Evolutionary conservation across 2,329 filamentous ascomycete species (phyloP).

Genomic region (Ceratocystis colombiana): DNA sequence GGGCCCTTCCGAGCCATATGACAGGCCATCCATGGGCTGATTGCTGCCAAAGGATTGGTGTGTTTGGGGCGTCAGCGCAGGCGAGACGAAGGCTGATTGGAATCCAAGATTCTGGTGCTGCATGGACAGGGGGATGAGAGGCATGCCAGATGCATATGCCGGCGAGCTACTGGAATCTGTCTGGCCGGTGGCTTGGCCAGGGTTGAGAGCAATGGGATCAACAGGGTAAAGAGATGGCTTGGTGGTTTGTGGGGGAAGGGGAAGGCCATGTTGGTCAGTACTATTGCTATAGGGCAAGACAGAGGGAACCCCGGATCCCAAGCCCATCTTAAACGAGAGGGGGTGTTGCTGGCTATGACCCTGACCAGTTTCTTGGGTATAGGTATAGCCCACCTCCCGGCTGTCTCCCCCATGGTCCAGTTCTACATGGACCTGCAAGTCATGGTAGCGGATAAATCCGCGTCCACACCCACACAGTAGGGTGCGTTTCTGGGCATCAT

Average conservation of each 20-base stretch:
- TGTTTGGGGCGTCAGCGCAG: not conserved
- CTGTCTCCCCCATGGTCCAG: slow-evolving; percentile 28
- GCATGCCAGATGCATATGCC: slow-evolving; percentile 1
- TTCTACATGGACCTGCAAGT: slow-evolving; percentile 40
- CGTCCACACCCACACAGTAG: slow-evolving; percentile 40
- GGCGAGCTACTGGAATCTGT: not conserved
- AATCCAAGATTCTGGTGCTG: slow-evolving; percentile 2
- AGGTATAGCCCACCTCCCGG: not conserved
- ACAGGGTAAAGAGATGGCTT: not conserved
- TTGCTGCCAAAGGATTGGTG: not conserved
- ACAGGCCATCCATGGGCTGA: not conserved
- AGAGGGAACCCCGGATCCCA: not conserved
- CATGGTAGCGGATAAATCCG: slow-evolving; percentile 42
- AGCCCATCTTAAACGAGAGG: not conserved
- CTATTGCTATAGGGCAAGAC: not conserved
- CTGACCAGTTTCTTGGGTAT: too few relatives aligned
- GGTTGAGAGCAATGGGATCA: not conserved
- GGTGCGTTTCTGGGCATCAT: slow-evolving; percentile 36
- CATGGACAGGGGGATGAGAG: not conserved
- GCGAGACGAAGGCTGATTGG: slow-evolving; percentile 3
- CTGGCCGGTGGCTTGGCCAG: slow-evolving; percentile 19
- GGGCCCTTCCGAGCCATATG: not conserved
- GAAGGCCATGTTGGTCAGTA: not conserved
- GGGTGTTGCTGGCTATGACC: not conserved
- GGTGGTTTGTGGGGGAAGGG: not conserved